These are phyloP conservation scores for Porphyrellus sp. DNA, from an alignment of 1,284 basidiomycete genomes.

Conservation along the genomic window DNA sequence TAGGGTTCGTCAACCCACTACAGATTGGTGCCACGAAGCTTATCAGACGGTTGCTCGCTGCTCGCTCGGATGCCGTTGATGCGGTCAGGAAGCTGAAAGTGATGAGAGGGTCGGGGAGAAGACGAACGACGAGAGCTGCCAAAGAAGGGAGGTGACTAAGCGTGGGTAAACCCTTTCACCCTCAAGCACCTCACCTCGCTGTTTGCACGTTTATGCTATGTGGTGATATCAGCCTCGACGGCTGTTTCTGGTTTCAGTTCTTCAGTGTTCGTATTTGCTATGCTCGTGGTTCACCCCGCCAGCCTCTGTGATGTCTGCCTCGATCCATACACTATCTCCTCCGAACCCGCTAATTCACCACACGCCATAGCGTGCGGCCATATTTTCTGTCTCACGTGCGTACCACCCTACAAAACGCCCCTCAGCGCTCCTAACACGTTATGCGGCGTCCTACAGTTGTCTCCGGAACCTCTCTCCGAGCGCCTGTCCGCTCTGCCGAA, in stretches of 20 bases:
- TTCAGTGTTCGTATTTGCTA: slow-evolving; percentile 28
- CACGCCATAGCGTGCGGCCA: slow-evolving; percentile 68
- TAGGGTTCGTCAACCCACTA: slow-evolving; percentile 35
- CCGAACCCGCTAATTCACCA: slow-evolving; percentile 47
- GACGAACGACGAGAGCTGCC: slow-evolving; percentile 22
- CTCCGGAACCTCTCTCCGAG: slow-evolving; percentile 47
- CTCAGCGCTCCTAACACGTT: slow-evolving; percentile 15
- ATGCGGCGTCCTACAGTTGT: slow-evolving; percentile 39
- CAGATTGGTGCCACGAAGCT: background rate
- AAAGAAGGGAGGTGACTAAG: slow-evolving; percentile 29
- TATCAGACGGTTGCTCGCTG: slow-evolving; percentile 1
- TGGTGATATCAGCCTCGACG: slow-evolving; percentile 31
- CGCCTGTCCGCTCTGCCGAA: slow-evolving; percentile 64
- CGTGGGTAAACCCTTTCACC: slow-evolving; percentile 22
- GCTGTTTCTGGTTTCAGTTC: slow-evolving; percentile 25
- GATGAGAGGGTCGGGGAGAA: no score
- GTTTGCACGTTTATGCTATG: slow-evolving; percentile 36
- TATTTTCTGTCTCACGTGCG: slow-evolving; percentile 63
- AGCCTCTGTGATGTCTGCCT: slow-evolving; percentile 71
- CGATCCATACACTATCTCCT: slow-evolving; percentile 48
- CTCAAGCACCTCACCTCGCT: slow-evolving; percentile 16
- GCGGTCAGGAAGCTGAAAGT: background rate
- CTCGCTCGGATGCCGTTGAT: background rate
- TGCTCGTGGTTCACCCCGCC: slow-evolving; percentile 58
- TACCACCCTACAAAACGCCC: slow-evolving; percentile 15